Base-by-base conservation (phyloP, 306 rosid genomes). In the Abrus precatorius region DNA sequence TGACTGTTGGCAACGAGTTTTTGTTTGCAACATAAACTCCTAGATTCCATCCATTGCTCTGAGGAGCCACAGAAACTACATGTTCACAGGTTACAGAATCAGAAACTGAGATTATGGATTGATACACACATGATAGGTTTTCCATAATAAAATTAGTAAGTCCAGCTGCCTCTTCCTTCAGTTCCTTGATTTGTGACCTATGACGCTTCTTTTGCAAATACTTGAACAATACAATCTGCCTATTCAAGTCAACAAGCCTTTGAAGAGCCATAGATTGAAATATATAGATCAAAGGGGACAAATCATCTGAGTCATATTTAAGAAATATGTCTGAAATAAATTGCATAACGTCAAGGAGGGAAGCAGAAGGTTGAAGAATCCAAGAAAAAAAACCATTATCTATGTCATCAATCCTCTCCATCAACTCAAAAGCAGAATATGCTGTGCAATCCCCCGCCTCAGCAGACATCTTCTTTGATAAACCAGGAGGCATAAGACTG, bases 191-290 rank as follows among this genome's bases (percentile, higher is more conserved):
- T 64, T 36, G 86, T 65, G 79, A 82, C 80, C 49, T 77, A 85
- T 84, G 84, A 36, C 79, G 82, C 84, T 77, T 83, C 77, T 85
- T 87, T 81, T 86, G 93, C 77, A 89, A 74, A 89, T 90, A 93
- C 77, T 84, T 89, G 52, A 88, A 84, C 78, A 89, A 81, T 33
- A 79, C 80, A 81, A 95, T 85, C 80, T 82, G 91, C 79, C 85
- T 90, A 83, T 95, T 91, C 92, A 93, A 87, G 86, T 93, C 93
- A 79, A 82, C 88, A 75, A 95, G 93, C 88, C 99, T 90, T 85
- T 88, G 94, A 90, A 90, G 89, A 83, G 88, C 84, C 97, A 95
- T 93, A 32, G 88, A 83, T 78, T 90, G 95, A 85, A 93, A 89
- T 66, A 84, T 74, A 79, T 90, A 87, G 66, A 88, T 77, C 86